These are phyloP conservation scores for Calocera viscosa DNA, from an alignment of 768 basidiomycete genomes.

Conservation along the genomic window DNA sequence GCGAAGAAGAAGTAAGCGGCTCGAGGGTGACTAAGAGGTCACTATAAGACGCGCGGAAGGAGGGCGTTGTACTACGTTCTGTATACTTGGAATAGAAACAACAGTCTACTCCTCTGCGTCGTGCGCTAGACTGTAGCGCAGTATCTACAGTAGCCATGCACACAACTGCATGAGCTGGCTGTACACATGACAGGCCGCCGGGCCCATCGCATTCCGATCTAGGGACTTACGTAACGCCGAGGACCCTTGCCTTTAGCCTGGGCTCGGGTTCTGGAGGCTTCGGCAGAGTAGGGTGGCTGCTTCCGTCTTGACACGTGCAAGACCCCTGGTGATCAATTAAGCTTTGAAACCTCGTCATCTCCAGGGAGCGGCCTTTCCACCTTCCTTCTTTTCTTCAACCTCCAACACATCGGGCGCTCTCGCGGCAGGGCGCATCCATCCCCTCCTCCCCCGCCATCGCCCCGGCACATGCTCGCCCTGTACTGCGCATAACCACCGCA, in stretches of 20 bases:
- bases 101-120: neutral
- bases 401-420: neutral
- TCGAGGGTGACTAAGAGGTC: neutral
- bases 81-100: neutral
- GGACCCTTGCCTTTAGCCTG: neutral
- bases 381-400: conserved; percentile 7
- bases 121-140: too few relatives aligned
- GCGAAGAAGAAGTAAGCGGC: conserved; percentile 2
- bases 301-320: conserved; percentile 5
- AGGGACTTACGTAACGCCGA: neutral
- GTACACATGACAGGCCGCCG: too few relatives aligned
- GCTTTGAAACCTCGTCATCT: conserved; percentile 3
- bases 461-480: neutral
- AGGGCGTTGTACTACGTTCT: conserved; percentile 3
- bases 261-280: too few relatives aligned
- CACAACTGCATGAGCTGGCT: too few relatives aligned
- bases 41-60: neutral
- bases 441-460: neutral
- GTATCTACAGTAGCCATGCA: too few relatives aligned
- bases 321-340: neutral
- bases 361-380: neutral
- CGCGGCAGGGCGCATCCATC: neutral
- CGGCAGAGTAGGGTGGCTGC: neutral
- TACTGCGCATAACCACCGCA: neutral
- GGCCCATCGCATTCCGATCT: neutral